Evolutionary conservation across 1,284 basidiomycete species (phyloP).

Genomic region (Austropuccinia psidii): DNA sequence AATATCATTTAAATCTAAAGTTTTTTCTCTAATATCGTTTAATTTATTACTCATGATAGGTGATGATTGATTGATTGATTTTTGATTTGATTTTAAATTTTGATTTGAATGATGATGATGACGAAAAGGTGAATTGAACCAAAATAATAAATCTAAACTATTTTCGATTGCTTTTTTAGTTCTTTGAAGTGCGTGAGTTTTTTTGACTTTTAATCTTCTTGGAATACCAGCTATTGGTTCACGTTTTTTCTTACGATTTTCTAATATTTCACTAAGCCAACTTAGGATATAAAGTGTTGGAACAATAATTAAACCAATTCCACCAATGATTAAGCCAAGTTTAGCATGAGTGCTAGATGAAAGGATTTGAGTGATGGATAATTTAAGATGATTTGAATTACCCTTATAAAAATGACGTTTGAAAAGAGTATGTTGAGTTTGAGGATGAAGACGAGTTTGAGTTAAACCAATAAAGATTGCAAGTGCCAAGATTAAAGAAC

Average conservation of each 20-base stretch:
- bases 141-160: too few relatives aligned
- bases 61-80: not conserved
- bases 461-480: not conserved
- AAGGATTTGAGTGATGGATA: not conserved
- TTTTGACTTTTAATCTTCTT: constrained; percentile 21
- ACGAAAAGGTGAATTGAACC: not conserved
- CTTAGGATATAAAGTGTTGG: constrained; percentile 8
- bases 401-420: not conserved
- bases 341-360: constrained; percentile 3
- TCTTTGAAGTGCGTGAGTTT: not conserved
- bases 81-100: not conserved
- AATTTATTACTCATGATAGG: not conserved
- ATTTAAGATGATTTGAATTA: not conserved
- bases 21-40: not conserved
- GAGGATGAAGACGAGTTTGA: not conserved
- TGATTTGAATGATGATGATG: not conserved
- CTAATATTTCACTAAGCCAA: constrained; percentile 8
- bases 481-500: not conserved
- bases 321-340: constrained; percentile 1
- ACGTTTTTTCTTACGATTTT: not conserved
- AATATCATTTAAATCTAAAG: not conserved
- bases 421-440: not conserved
- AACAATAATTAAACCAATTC: not conserved
- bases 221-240: not conserved
- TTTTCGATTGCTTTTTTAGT: not conserved